Evolutionary conservation across 1,139 yeast genomes (phyloP).

Genomic region (Lodderomyces pseudojiufengensis): DNA sequence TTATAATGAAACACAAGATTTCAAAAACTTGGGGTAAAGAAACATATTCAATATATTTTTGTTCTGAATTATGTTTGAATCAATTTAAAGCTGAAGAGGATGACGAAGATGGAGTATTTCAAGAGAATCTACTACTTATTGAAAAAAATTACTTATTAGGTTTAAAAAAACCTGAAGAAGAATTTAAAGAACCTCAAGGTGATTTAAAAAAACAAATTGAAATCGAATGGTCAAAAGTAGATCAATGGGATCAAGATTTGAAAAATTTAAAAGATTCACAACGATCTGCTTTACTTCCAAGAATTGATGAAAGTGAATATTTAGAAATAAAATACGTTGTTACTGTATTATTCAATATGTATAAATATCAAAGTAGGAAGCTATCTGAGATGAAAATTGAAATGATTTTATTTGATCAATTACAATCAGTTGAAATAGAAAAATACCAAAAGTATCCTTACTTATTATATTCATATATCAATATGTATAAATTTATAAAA

Average conservation of each 20-base stretch:
- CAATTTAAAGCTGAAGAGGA: conserved; percentile 28
- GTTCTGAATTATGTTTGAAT: conserved; percentile 44
- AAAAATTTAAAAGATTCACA: conserved; percentile 26
- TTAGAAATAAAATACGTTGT: conserved; percentile 36
- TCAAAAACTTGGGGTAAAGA: conserved; percentile 46
- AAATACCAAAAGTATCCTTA: conserved; percentile 50
- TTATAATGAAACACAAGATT: conserved; percentile 38
- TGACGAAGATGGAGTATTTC: conserved; percentile 22
- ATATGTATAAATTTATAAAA: conserved; percentile 49
- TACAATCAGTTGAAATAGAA: conserved; percentile 55
- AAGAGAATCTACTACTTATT: conserved; percentile 22
- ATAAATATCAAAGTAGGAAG: no score
- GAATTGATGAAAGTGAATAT: conserved; percentile 35
- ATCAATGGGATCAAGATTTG: conserved; percentile 35
- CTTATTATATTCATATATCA: conserved; percentile 47
- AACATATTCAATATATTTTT: conserved; percentile 51
- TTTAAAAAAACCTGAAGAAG: conserved; percentile 21
- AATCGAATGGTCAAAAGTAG: conserved; percentile 27
- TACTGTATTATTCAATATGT: conserved; percentile 27
- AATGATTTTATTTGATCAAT: conserved; percentile 31
- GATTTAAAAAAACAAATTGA: conserved; percentile 17
- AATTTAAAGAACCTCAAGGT: conserved; percentile 15
- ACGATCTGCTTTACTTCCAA: conserved; percentile 27
- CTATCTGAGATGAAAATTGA: conserved; percentile 22
- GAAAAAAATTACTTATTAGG: conserved; percentile 26